These are phyloP conservation scores for Lagenaria siceraria DNA, from an alignment of 306 rosid genomes.

Conservation along the genomic window DNA sequence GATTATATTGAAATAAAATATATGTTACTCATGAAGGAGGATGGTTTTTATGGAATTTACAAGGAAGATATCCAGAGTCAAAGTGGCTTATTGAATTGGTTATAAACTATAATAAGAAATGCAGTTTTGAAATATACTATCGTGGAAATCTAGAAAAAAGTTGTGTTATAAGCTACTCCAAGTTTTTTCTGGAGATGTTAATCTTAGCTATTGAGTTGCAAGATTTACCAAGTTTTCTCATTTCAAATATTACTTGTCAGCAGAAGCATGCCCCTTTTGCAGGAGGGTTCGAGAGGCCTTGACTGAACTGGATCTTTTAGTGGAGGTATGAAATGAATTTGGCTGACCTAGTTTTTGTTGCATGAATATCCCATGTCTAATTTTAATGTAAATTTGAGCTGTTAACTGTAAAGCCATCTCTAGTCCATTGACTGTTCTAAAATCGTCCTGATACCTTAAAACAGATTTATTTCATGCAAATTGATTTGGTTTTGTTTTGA, in stretches of 20 bases:
- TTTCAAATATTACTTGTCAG: conserved; percentile 27
- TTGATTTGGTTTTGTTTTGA: background rate
- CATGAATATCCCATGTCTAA: too few species aligned
- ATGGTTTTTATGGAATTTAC: background rate
- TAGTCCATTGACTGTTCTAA: background rate
- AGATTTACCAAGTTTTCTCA: background rate
- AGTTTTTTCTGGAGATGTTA: background rate
- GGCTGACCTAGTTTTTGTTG: background rate
- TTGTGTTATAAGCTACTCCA: background rate
- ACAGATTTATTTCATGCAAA: background rate
- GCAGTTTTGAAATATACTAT: background rate
- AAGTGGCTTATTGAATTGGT: background rate
- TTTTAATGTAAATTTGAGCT: background rate
- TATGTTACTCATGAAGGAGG: background rate
- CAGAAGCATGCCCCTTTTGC: conserved; percentile 99
- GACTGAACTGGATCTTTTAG: conserved; percentile 86
- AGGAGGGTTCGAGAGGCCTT: conserved; percentile 91
- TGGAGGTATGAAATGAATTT: conserved; percentile 46
- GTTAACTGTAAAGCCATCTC: background rate
- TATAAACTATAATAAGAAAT: background rate
- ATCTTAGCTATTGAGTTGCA: background rate
- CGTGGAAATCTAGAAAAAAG: background rate
- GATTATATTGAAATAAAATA: background rate
- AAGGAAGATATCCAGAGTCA: background rate
- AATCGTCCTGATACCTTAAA: background rate